Conservation (phyloP, 1,139 yeast genomes). For the Magnusiomyces fungicola region DNA sequence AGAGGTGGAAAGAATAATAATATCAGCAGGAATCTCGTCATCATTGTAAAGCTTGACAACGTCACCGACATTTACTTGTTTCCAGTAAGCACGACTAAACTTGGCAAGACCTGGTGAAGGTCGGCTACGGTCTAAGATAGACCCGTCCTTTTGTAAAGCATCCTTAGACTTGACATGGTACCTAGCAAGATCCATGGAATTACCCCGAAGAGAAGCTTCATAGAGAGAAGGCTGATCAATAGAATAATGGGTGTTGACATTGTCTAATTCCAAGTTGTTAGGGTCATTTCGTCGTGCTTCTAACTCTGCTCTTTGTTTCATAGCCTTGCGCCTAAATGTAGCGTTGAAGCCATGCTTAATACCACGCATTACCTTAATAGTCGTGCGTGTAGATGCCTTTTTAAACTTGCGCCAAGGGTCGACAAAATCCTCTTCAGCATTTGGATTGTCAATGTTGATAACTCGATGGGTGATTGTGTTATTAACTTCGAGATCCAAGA, state of each 20-base stretch:
- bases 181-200: constrained; percentile 12
- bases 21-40: constrained; percentile 92
- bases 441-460: constrained; percentile 60
- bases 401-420: constrained; percentile 63
- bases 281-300: not conserved
- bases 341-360: constrained; percentile 7
- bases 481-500: constrained; percentile 75
- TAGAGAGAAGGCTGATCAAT: constrained; percentile 1
- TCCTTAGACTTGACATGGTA: constrained; percentile 10
- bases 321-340: constrained; percentile 13
- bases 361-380: constrained; percentile 18
- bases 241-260: constrained; percentile 16
- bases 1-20: constrained; percentile 70
- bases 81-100: constrained; percentile 75
- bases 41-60: constrained; percentile 74
- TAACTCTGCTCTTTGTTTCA: constrained; percentile 9
- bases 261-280: constrained; percentile 17
- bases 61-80: constrained; percentile 83
- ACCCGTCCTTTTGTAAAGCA: constrained; percentile 17
- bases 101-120: constrained; percentile 32
- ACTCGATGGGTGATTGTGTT: constrained; percentile 77
- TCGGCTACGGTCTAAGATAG: constrained; percentile 31
- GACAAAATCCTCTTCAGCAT: constrained; percentile 59
- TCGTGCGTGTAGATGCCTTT: constrained; percentile 35
- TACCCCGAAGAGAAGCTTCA: constrained; percentile 15